These are phyloP conservation scores for Lasiosphaeria miniovina DNA, from an alignment of 495 filamentous ascomycete genomes.

Conservation along the genomic window DNA sequence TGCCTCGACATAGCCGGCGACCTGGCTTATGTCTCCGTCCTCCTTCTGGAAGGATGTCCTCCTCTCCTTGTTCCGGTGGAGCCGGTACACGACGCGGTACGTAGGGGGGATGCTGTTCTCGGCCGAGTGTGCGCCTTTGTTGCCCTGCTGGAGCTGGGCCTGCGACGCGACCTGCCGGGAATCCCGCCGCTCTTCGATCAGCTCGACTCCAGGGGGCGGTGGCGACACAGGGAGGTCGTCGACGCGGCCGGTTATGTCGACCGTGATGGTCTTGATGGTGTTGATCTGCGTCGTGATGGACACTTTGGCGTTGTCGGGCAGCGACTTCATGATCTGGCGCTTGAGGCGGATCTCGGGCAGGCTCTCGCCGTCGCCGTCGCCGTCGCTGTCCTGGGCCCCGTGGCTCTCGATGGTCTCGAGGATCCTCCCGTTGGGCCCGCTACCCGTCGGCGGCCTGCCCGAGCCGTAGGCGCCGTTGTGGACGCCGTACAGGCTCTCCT, in stretches of 20 bases:
- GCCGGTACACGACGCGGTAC: slow-evolving; percentile 28
- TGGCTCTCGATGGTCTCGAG: slow-evolving; percentile 50
- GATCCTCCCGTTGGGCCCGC: slow-evolving; percentile 32
- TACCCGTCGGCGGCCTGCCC: slow-evolving; percentile 13
- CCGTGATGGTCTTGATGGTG: slow-evolving; percentile 68
- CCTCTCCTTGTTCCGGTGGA: slow-evolving; percentile 36
- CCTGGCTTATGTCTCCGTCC: slow-evolving; percentile 30
- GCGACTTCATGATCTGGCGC: slow-evolving; percentile 41
- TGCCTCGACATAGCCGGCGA: slow-evolving; percentile 26
- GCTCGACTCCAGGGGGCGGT: slow-evolving; percentile 63
- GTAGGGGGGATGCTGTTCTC: slow-evolving; percentile 6
- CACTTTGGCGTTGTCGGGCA: slow-evolving; percentile 51
- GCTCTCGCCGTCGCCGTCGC: slow-evolving; percentile 40
- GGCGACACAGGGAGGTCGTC: slow-evolving; percentile 52
- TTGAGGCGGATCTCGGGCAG: slow-evolving; percentile 43
- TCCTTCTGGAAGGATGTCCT: slow-evolving; percentile 36
- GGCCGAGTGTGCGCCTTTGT: background rate
- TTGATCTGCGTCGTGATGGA: slow-evolving; percentile 63
- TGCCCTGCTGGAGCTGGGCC: background rate
- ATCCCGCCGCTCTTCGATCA: slow-evolving; percentile 52
- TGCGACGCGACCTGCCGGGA: slow-evolving; percentile 1
- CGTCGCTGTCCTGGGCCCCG: slow-evolving; percentile 30
- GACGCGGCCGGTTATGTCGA: slow-evolving; percentile 66
- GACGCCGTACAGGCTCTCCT: slow-evolving; percentile 35
- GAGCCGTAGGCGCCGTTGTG: slow-evolving; percentile 20